Base-by-base conservation (phyloP, 495 filamentous ascomycete species). In the Podospora pseudocomata region DNA sequence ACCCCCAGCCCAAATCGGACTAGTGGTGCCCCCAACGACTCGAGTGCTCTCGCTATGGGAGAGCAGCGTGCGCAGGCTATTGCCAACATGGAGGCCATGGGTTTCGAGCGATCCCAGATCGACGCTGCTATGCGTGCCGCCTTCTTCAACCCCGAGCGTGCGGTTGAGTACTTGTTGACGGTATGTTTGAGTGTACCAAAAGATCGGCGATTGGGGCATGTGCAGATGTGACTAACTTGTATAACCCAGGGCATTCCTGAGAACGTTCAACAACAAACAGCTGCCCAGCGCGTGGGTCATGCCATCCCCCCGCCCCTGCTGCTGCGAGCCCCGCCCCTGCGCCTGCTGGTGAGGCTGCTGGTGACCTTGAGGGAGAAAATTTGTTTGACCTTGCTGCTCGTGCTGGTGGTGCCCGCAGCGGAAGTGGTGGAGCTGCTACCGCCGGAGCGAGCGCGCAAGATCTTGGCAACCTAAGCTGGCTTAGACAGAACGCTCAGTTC, bases 71-170 rank as follows among this genome's bases (percentile, higher is more conserved):
- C 92, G 64, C 87, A 88, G 64, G 92, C 92, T n/a, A 91, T 97
- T 76, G 83, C 89, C n/a, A 92, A 94, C 76, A 96, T 99, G 92
- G 93, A 97, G 81, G 88, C 87, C 63, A 99, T 99, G 95, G 95
- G 95, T 4, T 99, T 98, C 72, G 85, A 90, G 60, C 82, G 94
- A 72, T 82, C 87, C 20, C 90, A 96, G 72, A 96, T 96, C 68
- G 92, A 96, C 68, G 88, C 89, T 68, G 95, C 95, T 54, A 94
- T 99, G 89, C 89, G 95, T 69, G 95, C 95, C 71, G 95, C 95
- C 5, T 99, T 90, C 78, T 95, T 88, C 83, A 99, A 98, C 82
- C 93, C 94, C 3, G 94, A 99, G 73, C 92, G 95, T 78, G 95
- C 95, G 32, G 93, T 99, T 53, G 95, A 99, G 77, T 99, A 97